Conservation (phyloP, 2,329 filamentous ascomycete species). For the Aspergillus niger region DNA sequence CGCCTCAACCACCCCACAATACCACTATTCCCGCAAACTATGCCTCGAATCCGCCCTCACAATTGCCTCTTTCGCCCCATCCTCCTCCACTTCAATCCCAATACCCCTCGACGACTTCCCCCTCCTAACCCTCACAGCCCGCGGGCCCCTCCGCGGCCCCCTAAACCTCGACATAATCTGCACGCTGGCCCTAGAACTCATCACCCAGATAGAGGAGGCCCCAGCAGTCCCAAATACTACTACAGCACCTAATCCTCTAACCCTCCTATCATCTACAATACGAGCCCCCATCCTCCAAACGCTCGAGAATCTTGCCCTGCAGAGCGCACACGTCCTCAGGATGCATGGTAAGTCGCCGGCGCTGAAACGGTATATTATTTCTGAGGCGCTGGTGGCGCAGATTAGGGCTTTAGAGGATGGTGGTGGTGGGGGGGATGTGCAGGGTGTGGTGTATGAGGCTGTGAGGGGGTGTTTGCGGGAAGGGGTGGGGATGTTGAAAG, state of each 20-base stretch:
- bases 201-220: slow-evolving; percentile 28
- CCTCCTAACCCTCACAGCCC: slow-evolving; percentile 17
- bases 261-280: slow-evolving; percentile 14
- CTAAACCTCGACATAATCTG: slow-evolving; percentile 26
- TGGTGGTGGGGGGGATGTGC: background rate
- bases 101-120: slow-evolving; percentile 10
- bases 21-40: slow-evolving; percentile 21
- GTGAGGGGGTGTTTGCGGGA: slow-evolving; percentile 3
- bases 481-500: background rate
- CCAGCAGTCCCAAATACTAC: background rate
- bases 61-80: slow-evolving; percentile 20
- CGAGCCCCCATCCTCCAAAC: slow-evolving; percentile 21
- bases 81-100: too few species aligned
- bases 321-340: slow-evolving; percentile 24
- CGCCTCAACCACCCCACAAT: slow-evolving; percentile 17
- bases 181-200: slow-evolving; percentile 24
- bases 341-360: slow-evolving; percentile 19
- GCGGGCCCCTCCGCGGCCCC: slow-evolving; percentile 24
- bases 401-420: slow-evolving; percentile 19
- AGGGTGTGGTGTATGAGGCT: slow-evolving; percentile 16
- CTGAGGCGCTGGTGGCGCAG: slow-evolving; percentile 19
- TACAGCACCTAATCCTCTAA: slow-evolving; percentile 5
- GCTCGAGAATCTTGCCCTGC: slow-evolving; percentile 22
- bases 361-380: slow-evolving; percentile 20
- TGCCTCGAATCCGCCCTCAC: slow-evolving; percentile 23